Base-by-base conservation (phyloP, 345 rosid genomes). In the Tarenaya hassleriana region DNA sequence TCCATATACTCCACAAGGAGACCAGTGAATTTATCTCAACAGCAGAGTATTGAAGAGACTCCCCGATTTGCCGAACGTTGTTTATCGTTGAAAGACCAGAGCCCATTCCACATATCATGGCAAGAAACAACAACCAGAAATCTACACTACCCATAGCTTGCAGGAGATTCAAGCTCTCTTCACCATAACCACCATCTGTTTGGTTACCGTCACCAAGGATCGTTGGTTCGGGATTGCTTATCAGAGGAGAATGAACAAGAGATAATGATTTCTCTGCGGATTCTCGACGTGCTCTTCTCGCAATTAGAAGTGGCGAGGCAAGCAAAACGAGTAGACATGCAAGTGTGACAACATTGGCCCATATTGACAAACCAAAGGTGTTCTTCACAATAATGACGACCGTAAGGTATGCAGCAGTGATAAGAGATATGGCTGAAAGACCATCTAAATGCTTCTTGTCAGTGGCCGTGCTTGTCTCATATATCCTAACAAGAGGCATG, bases 1-100 rank as follows among this genome's bases (percentile, higher is more conserved):
- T 86, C 98, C 98, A 91, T 75, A 84, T 86, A 57, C 89, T 84
- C 75, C 75, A 69, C 57, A 84, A 63, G 13, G 98, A 67, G 52
- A 91, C 94, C 58, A 90, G 29, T 13, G 96, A 80, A 50, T 65
- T 78, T 69, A 67, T 80, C 61, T 82, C 94, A 13, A 49, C 33
- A 4, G 71, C 66, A 3, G 77, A 62, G 71, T 91, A 91, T 32
- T 83, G 74, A 4, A 90, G 85, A 27, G 96, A 91, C 57, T 80
- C 85, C 3, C 98, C 98, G 6, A 91, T 69, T 61, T 91, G 98
- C 57, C 89, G 77, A 31, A 91, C 71, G 70, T 91, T 91, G 34
- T 91, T 82, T 55, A 91, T 71, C 0, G 87, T 82, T 0, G 96
- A 88, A 10, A 82, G 70, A 21, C 98, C 96, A 9, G 96, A 72